Evolutionary conservation across 192 early-diverging fungal species (phyloP).

Genomic region (Dispira simplex): DNA sequence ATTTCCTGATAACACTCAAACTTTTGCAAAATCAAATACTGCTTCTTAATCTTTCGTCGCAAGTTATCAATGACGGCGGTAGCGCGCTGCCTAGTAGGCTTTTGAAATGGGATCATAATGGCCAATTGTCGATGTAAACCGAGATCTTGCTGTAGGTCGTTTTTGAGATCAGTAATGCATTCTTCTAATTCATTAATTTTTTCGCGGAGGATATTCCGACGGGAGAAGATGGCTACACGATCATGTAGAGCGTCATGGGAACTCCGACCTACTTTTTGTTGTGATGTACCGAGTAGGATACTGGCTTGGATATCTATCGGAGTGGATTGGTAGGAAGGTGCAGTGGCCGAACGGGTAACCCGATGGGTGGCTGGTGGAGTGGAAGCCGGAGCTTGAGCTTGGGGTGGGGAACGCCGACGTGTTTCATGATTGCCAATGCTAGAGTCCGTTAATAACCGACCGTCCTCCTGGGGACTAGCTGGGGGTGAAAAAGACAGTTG

Average conservation of each 20-base stretch:
- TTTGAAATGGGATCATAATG: conserved; percentile 47
- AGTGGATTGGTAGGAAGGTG: not conserved
- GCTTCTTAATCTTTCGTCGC: conserved; percentile 32
- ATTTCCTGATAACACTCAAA: conserved; percentile 59
- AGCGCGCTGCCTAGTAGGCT: conserved; percentile 42
- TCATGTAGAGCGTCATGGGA: not conserved
- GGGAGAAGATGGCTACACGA: conserved; percentile 9
- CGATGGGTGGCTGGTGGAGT: not conserved
- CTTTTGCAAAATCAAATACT: conserved; percentile 40
- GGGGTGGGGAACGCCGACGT: not conserved
- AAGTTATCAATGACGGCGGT: conserved; percentile 35
- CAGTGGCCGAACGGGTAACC: not conserved
- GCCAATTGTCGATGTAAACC: conserved; percentile 47
- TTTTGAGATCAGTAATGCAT: conserved; percentile 29
- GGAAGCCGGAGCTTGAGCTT: not conserved
- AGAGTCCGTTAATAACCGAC: not conserved
- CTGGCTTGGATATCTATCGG: conserved; percentile 14
- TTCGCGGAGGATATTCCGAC: conserved; percentile 22
- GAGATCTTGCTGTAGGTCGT: conserved; percentile 33
- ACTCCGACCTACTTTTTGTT: not conserved
- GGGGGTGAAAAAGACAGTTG: conserved; percentile 8
- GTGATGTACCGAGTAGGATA: not conserved
- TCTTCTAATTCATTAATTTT: conserved; percentile 31
- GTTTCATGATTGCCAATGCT: not conserved
- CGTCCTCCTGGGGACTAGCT: not conserved